Conservation (phyloP, 441 rosid genomes). For the Erysimum pusillum region DNA sequence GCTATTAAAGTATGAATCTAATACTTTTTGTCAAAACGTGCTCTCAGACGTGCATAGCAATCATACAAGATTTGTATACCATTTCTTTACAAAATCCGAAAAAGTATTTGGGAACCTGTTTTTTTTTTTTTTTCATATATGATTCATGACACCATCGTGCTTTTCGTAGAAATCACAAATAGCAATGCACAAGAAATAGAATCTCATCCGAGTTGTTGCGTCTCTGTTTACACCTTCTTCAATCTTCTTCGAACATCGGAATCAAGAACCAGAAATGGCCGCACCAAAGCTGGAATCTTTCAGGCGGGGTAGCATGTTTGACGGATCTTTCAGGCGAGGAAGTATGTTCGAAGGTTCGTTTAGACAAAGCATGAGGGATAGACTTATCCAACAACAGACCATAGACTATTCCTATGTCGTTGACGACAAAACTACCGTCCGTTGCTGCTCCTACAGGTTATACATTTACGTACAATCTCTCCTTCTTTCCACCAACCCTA, state of each 20-base stretch:
- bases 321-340: conserved; percentile 64
- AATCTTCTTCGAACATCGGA: conserved; percentile 15
- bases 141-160: conserved; percentile 12
- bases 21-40: conserved; percentile 41
- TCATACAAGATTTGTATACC: conserved; percentile 25
- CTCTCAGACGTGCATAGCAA: conserved; percentile 45
- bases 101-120: conserved; percentile 4
- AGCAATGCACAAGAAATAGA: conserved; percentile 26
- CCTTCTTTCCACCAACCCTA: not conserved
- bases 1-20: conserved; percentile 2
- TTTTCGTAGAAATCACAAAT: conserved; percentile 18
- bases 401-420: conserved; percentile 33
- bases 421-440: conserved; percentile 28
- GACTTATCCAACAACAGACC: conserved; percentile 52
- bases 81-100: conserved; percentile 14
- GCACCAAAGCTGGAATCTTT: conserved; percentile 69
- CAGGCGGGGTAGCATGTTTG: conserved; percentile 57
- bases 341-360: conserved; percentile 57
- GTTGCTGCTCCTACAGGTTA: conserved; percentile 42
- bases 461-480: conserved; percentile 27
- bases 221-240: conserved; percentile 13
- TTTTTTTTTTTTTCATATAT: not conserved
- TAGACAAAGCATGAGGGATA: conserved; percentile 51
- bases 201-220: not conserved
- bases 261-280: conserved; percentile 46